Conservation (phyloP, 768 basidiomycete genomes). For the Suillus hirtellus region DNA sequence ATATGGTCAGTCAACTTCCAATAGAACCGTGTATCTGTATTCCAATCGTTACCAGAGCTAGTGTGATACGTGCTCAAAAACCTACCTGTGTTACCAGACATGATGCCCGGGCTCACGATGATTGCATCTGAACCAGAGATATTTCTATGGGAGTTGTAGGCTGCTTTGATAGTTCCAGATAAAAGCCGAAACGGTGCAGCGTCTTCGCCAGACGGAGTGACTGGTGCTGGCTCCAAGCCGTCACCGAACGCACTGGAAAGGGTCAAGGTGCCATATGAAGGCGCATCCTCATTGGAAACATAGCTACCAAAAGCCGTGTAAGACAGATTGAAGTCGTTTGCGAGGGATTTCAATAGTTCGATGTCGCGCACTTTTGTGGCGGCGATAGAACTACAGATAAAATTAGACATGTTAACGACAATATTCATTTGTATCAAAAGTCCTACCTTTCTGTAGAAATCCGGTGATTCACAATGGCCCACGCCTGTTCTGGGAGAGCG, state of each 20-base stretch:
- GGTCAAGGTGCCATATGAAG: slow-evolving; percentile 46
- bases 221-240: slow-evolving; percentile 66
- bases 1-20: slow-evolving; percentile 55
- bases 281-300: slow-evolving; percentile 35
- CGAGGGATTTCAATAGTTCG: slow-evolving; percentile 44
- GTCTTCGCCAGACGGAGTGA: slow-evolving; percentile 44
- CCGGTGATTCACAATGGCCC: slow-evolving; percentile 71
- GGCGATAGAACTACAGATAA: slow-evolving; percentile 34
- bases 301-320: slow-evolving; percentile 55
- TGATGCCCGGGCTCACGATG: slow-evolving; percentile 52
- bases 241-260: slow-evolving; percentile 47
- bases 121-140: slow-evolving; percentile 36
- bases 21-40: slow-evolving; percentile 45
- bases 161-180: slow-evolving; percentile 65
- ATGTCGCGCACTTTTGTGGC: slow-evolving; percentile 48
- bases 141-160: slow-evolving; percentile 51
- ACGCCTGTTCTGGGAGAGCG: slow-evolving; percentile 75
- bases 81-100: slow-evolving; percentile 55
- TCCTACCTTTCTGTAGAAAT: slow-evolving; percentile 59
- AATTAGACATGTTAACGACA: not conserved
- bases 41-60: not conserved
- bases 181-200: slow-evolving; percentile 48
- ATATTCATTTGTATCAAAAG: not conserved
- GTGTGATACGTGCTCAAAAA: not conserved
- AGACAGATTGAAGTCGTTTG: slow-evolving; percentile 55